Evolutionary conservation across 306 rosid genomes (phyloP).

Genomic region (Lathyrus tuberosus): DNA sequence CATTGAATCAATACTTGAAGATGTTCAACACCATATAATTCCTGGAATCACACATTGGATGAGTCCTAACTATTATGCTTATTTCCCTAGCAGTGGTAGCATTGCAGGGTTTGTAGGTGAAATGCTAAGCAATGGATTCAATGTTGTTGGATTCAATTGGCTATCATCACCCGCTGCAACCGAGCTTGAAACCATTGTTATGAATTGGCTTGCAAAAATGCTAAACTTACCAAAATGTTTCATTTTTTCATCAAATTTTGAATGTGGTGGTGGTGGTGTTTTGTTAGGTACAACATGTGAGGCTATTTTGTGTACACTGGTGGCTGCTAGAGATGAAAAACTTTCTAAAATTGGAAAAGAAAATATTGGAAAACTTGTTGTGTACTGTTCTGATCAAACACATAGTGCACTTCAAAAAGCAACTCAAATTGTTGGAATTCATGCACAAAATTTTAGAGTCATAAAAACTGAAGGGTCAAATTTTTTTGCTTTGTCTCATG

Average conservation of each 20-base stretch:
- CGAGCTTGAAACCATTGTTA: constrained; percentile 63
- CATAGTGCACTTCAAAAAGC: constrained; percentile 60
- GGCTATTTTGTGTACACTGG: constrained; percentile 57
- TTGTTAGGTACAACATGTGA: constrained; percentile 63
- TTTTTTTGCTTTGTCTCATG: constrained; percentile 47
- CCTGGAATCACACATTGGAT: constrained; percentile 76
- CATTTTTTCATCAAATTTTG: constrained; percentile 39
- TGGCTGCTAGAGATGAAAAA: constrained; percentile 57
- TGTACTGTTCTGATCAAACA: constrained; percentile 69
- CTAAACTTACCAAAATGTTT: constrained; percentile 51
- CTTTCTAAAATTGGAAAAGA: constrained; percentile 27
- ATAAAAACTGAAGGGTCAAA: constrained; percentile 39
- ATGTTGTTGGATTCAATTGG: constrained; percentile 70
- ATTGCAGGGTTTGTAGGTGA: constrained; percentile 65
- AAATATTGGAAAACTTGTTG: constrained; percentile 47
- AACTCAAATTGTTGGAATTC: constrained; percentile 57
- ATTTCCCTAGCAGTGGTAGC: constrained; percentile 55
- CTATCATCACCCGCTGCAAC: constrained; percentile 67
- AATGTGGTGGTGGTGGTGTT: constrained; percentile 65
- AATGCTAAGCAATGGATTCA: constrained; percentile 58
- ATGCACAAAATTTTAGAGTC: constrained; percentile 40
- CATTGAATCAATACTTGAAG: constrained; percentile 55
- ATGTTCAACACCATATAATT: constrained; percentile 48
- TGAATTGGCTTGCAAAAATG: constrained; percentile 66
- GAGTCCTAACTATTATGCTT: constrained; percentile 63